phyloP scores from a whole-genome alignment of 202 grass and related monocot genomes.

The Cymbopogon flexuosus region DNA sequence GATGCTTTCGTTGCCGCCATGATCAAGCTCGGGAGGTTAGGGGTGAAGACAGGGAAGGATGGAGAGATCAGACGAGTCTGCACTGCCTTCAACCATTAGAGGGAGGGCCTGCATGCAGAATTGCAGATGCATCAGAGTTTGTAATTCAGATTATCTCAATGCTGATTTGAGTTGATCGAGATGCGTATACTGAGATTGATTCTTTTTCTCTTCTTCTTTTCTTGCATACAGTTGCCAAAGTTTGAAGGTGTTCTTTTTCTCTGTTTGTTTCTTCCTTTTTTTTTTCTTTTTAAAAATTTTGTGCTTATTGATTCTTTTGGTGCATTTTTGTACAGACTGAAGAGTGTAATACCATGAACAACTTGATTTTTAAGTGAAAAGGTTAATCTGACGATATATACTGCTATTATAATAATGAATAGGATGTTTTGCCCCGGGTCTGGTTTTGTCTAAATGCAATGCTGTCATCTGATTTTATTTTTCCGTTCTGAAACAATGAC shows the following conservation, averaged over 20 bases:
- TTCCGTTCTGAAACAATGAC: background rate
- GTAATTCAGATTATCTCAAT: constrained; percentile 39
- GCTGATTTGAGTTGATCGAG: constrained; percentile 26
- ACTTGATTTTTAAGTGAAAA: background rate
- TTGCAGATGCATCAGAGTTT: background rate
- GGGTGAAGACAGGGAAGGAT: constrained; percentile 41
- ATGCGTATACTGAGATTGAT: constrained; percentile 39
- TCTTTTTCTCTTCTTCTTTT: constrained; percentile 1
- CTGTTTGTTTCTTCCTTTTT: background rate
- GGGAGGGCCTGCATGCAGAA: background rate
- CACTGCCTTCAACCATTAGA: constrained; percentile 56
- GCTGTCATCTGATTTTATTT: background rate
- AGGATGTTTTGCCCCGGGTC: background rate
- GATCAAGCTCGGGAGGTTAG: constrained; percentile 58
- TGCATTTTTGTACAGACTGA: constrained; percentile 53
- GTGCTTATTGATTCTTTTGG: constrained; percentile 17
- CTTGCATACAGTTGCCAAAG: constrained; percentile 24
- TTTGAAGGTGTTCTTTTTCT: constrained; percentile 9
- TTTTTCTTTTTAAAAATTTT: background rate
- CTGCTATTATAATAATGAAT: constrained; percentile 2
- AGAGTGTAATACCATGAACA: constrained; percentile 40
- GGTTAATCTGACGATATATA: constrained; percentile 17
- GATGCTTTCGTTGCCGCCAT: constrained; percentile 42
- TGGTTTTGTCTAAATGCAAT: constrained; percentile 1
- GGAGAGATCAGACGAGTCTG: constrained; percentile 66